Percentiles rank a stretch among this genome's conserved stretches.
phyloP scores from a whole-genome alignment of 495 filamentous ascomycete genomes.

The Penicillium steckii region DNA sequence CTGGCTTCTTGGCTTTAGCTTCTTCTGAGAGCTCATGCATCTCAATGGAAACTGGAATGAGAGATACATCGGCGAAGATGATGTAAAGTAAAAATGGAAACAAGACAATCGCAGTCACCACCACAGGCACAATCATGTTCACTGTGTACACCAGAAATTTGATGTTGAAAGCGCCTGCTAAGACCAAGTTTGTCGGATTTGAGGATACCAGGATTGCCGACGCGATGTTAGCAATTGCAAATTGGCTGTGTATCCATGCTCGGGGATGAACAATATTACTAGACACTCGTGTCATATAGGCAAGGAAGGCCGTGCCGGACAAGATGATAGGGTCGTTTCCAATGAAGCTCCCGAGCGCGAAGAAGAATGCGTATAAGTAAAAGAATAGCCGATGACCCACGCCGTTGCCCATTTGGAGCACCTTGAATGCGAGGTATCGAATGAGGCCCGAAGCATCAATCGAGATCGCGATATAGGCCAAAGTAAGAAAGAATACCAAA shows the following conservation, averaged over 20 bases:
- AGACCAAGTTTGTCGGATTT: slow-evolving; percentile 71
- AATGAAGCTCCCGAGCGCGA: slow-evolving; percentile 60
- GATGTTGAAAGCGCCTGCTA: slow-evolving; percentile 65
- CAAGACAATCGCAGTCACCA: slow-evolving; percentile 59
- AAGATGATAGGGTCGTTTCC: slow-evolving; percentile 71
- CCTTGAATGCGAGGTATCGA: slow-evolving; percentile 63
- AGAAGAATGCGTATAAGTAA: slow-evolving; percentile 69
- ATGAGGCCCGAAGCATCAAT: slow-evolving; percentile 70
- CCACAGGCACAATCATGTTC: slow-evolving; percentile 67
- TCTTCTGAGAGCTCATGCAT: slow-evolving; percentile 62
- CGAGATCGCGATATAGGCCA: slow-evolving; percentile 73
- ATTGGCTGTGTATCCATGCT: slow-evolving; percentile 70
- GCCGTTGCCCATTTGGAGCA: slow-evolving; percentile 61
- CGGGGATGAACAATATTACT: slow-evolving; percentile 64
- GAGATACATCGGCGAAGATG: slow-evolving; percentile 57
- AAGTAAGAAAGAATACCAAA: slow-evolving; percentile 65
- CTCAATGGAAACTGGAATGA: slow-evolving; percentile 61
- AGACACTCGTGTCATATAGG: slow-evolving; percentile 69
- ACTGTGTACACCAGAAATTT: slow-evolving; percentile 66
- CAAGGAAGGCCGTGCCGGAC: slow-evolving; percentile 66
- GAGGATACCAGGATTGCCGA: slow-evolving; percentile 69
- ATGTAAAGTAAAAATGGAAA: slow-evolving; percentile 65
- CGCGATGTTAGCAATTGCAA: slow-evolving; percentile 64
- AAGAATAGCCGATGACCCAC: slow-evolving; percentile 62
- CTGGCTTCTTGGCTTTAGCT: slow-evolving; percentile 48